Percentiles rank a stretch among this genome's conserved stretches.
Evolutionary conservation across 1,139 yeast genomes (phyloP).

Genomic region (Debaryomyces udenii): DNA sequence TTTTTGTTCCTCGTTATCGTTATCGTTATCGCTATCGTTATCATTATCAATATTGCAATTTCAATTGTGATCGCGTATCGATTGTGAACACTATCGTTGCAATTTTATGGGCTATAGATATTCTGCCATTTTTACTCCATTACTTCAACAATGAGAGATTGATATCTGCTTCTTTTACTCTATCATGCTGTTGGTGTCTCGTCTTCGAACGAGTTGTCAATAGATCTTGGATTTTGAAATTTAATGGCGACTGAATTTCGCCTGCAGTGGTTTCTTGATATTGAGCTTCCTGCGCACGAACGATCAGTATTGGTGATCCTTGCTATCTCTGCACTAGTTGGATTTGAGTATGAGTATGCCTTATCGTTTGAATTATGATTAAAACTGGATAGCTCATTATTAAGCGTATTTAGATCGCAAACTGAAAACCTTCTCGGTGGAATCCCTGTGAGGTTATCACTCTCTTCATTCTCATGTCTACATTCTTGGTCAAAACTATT

Average conservation of each 20-base stretch:
- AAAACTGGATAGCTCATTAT: constrained; percentile 13
- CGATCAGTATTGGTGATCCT: too few relatives aligned
- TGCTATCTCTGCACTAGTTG: not conserved
- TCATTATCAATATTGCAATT: not conserved
- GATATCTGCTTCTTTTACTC: too few relatives aligned
- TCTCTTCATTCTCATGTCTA: not conserved
- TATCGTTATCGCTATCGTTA: not conserved
- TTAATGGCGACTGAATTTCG: constrained; percentile 36
- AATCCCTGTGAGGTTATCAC: not conserved
- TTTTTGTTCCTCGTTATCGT: not conserved
- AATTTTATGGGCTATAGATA: too few relatives aligned
- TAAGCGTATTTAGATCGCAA: constrained; percentile 29
- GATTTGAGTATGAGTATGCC: not conserved
- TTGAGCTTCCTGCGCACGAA: not conserved
- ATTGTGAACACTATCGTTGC: too few relatives aligned
- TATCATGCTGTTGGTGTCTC: constrained; percentile 1
- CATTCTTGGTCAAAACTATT: not conserved
- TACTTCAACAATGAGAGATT: too few relatives aligned
- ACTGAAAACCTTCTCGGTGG: constrained; percentile 20
- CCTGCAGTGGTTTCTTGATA: constrained; percentile 27
- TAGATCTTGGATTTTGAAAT: constrained; percentile 27
- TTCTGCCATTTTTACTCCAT: too few relatives aligned
- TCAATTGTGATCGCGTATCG: too few relatives aligned
- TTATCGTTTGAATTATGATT: constrained; percentile 2
- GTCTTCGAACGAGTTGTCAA: constrained; percentile 9